A percentile compares a stretch with the other conserved stretches of the same genome.
Evolutionary conservation across 768 basidiomycete genomes (phyloP).

Genomic region (Suillus paluster): DNA sequence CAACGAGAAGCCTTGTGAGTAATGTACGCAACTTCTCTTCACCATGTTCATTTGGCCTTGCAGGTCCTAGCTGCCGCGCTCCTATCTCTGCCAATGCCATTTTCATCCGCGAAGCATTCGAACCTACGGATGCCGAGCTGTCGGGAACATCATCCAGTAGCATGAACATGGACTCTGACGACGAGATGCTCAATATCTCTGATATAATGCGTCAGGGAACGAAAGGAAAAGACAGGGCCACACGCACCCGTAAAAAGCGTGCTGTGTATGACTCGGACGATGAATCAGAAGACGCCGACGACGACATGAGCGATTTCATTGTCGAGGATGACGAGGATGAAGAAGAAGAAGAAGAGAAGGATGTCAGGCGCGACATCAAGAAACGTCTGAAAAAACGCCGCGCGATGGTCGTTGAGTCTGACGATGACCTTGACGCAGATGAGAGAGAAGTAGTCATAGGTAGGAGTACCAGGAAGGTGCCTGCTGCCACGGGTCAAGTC

Average conservation of each 20-base stretch:
- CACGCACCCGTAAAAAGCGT: constrained; percentile 22
- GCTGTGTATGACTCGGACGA: constrained; percentile 32
- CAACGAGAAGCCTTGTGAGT: constrained; percentile 57
- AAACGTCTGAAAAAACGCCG: constrained; percentile 42
- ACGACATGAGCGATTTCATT: constrained; percentile 56
- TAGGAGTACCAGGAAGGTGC: constrained; percentile 30
- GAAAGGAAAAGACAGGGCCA: constrained; percentile 29
- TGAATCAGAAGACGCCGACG: constrained; percentile 38
- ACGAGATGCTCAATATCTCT: constrained; percentile 35
- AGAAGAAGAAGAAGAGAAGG: constrained; percentile 60
- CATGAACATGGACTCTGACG: constrained; percentile 29
- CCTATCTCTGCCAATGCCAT: constrained; percentile 50
- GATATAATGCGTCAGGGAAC: constrained; percentile 15
- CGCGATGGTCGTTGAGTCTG: constrained; percentile 47
- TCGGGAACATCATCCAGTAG: constrained; percentile 16
- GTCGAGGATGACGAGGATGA: constrained; percentile 57
- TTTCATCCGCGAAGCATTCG: constrained; percentile 63
- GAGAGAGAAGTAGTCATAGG: constrained; percentile 49
- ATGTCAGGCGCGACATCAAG: constrained; percentile 43
- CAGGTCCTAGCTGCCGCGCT: constrained; percentile 66
- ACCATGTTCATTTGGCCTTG: constrained; percentile 1
- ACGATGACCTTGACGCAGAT: constrained; percentile 46
- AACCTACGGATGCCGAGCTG: constrained; percentile 57
- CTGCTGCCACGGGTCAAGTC: constrained; percentile 39
- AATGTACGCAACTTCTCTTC: not conserved